Base-by-base conservation (phyloP, 2,329 filamentous ascomycete species). In the Sclerotinia nivalis region DNA sequence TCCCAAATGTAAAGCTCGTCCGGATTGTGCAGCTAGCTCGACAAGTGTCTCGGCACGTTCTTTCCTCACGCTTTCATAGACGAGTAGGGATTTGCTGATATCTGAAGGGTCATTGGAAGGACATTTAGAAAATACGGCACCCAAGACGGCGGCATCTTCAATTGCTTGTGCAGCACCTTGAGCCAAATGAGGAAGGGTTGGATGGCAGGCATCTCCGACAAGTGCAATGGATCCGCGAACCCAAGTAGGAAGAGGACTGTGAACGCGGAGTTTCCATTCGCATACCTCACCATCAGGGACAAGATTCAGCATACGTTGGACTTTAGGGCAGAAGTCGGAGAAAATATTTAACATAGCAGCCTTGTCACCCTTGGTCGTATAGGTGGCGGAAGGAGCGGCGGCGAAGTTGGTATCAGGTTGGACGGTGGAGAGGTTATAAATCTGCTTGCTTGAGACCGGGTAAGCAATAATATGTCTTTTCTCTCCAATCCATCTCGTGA, bases 381-480 rank as follows among this genome's bases (percentile, higher is more conserved):
- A 91, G 0, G 86, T 89, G 50, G 83, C 83, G 45, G 83, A 84
- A 4, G 85, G 84, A 3, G 87, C 86, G 13, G 83, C 82, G 18
- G 87, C 86, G 69, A 88, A 88, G 77, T 88, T 85, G 72, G 80
- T 81, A 75, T 90, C 88, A 3, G 88, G 88, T 77, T 90, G 88
- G 43, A 86, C 83, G 15, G 87, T 84, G 18, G 87, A 88, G 47
- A 90, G 80, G 79, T 90, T 90, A 80, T 89, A 90, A 74, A 89
- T 85, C 49, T 83, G 84, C 75, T 92, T 88, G 76, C 84, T 86
- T 72, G 87, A 84, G 56, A 95, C 89, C 0, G 91, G 89, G 78
- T 94, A 95, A 0, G 90, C 90, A 74, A 94, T 92, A 78, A 93
- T 91, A 79, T 94, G 92, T 1, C 90, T 85, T 74, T 87, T 87